phyloP scores from a whole-genome alignment of 495 filamentous ascomycete species.

The Cenococcum geophilum region DNA sequence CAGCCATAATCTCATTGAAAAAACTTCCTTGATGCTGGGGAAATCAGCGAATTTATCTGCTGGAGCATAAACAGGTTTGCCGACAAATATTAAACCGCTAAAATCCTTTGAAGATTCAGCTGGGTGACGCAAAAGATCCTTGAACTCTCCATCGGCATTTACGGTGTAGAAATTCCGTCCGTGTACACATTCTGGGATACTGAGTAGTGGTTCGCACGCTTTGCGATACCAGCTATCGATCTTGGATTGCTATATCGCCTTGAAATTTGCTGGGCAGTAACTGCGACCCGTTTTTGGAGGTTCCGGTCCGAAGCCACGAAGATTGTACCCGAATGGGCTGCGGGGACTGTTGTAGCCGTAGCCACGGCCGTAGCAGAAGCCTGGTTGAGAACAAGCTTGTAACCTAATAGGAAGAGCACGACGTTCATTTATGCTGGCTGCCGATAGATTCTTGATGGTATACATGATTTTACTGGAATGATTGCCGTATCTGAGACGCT shows the following conservation, averaged over 20 bases:
- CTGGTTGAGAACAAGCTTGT: constrained; percentile 3
- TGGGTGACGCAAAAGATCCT: constrained; percentile 15
- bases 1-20: constrained; percentile 10
- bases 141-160: constrained; percentile 8
- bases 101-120: constrained; percentile 2
- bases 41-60: constrained; percentile 10
- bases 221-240: constrained; percentile 22
- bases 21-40: constrained; percentile 9
- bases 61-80: constrained; percentile 11
- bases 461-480: constrained; percentile 27
- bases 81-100: constrained; percentile 21
- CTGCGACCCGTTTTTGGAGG: background rate
- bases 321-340: background rate
- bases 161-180: constrained; percentile 12
- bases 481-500: constrained; percentile 21
- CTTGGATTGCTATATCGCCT: constrained; percentile 5
- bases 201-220: constrained; percentile 17
- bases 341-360: background rate
- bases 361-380: constrained; percentile 4
- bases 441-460: constrained; percentile 23
- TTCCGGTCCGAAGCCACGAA: background rate
- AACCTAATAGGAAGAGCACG: constrained; percentile 22
- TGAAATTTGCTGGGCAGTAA: constrained; percentile 16
- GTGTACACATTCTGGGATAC: constrained; percentile 11
- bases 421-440: background rate